Percentiles rank a stretch among this genome's conserved stretches.
These are phyloP conservation scores for Silene conica DNA, from an alignment of 148 eudicot species.

Conservation along the genomic window DNA sequence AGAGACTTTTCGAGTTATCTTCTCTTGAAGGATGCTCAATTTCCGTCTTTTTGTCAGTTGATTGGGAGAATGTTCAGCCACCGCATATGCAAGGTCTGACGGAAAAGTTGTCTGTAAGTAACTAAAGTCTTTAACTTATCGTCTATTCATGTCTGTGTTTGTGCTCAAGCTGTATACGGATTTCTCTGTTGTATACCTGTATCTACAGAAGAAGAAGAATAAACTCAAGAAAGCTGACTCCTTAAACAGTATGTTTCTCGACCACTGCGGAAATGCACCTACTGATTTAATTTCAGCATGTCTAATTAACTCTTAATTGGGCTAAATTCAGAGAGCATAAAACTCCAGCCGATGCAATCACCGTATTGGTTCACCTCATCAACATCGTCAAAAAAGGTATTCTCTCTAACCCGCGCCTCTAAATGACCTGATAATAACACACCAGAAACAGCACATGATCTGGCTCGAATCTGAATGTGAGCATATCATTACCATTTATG, in stretches of 20 bases:
- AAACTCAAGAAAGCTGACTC: constrained; percentile 33
- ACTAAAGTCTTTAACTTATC: background rate
- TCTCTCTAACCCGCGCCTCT: background rate
- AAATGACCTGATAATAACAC: too few species aligned
- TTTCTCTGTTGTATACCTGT: constrained; percentile 1
- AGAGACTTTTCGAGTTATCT: background rate
- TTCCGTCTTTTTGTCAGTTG: constrained; percentile 35
- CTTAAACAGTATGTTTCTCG: constrained; percentile 39
- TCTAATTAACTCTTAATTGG: constrained; percentile 5
- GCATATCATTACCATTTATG: background rate
- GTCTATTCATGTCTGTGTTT: background rate
- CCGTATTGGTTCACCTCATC: constrained; percentile 65
- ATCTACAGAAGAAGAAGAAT: constrained; percentile 54
- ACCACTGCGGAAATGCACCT: background rate
- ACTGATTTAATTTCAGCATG: background rate
- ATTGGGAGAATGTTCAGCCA: constrained; percentile 62
- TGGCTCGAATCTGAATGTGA: too few species aligned
- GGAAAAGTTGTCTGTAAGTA: constrained; percentile 54
- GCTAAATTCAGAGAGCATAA: constrained; percentile 41
- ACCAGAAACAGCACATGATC: too few species aligned
- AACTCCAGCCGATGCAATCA: constrained; percentile 44
- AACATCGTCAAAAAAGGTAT: constrained; percentile 64
- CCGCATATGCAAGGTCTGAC: constrained; percentile 71
- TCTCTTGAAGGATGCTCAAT: constrained; percentile 2
- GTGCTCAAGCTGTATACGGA: constrained; percentile 1